A percentile compares a stretch with the other conserved stretches of the same genome.
Evolutionary conservation across 2,329 filamentous ascomycete species (phyloP).

Genomic region (Fusarium sororula): DNA sequence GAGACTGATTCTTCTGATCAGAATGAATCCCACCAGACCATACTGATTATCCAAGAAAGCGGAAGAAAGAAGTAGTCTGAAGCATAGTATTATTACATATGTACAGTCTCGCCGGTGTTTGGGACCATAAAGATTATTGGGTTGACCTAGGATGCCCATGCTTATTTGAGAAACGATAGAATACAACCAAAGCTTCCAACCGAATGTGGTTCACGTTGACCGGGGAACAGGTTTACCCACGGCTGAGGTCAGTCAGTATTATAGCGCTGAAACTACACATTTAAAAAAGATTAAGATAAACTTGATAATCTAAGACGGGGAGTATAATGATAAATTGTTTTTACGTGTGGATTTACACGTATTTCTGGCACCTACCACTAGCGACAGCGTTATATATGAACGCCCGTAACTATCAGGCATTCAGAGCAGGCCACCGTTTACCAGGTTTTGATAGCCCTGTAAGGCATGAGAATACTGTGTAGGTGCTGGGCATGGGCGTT

Average conservation of each 20-base stretch:
- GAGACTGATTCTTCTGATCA: neutral
- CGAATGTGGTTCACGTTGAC: neutral
- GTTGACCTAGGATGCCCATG: neutral
- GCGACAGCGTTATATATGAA: neutral
- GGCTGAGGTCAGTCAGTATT: neutral
- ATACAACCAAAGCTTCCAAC: neutral
- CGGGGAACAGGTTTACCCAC: neutral
- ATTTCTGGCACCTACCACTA: neutral
- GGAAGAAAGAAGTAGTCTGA: neutral
- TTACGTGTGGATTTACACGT: neutral
- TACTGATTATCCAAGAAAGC: neutral
- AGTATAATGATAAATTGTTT: neutral
- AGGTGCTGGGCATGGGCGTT: neutral
- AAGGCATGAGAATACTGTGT: neutral
- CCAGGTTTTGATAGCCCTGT: neutral
- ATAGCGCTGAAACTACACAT: neutral
- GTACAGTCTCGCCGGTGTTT: neutral
- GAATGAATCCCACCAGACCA: neutral
- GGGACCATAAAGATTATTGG: neutral
- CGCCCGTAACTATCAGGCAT: constrained; percentile 13
- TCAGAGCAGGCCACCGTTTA: neutral
- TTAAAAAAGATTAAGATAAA: neutral
- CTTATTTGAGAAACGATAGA: neutral
- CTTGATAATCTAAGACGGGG: neutral
- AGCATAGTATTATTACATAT: neutral